Percentiles rank a stretch among this genome's conserved stretches.
phyloP scores from a whole-genome alignment of 345 rosid species.

The Pelargonium nanum region DNA sequence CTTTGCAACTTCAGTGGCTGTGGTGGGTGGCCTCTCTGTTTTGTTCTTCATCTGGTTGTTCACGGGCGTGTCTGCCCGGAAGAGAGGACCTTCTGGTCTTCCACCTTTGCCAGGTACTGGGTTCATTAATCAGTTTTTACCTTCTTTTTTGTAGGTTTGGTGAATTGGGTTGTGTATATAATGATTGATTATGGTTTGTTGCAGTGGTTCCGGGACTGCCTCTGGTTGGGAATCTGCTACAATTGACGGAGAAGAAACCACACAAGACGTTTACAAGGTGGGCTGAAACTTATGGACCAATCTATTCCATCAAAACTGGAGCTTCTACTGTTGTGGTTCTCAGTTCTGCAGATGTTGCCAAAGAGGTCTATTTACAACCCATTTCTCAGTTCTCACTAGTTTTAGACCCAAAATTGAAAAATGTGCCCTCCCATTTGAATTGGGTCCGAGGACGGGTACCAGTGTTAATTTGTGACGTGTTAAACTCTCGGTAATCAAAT shows the following conservation, averaged over 20 bases:
- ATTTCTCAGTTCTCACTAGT: background rate
- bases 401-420: background rate
- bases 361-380: no score
- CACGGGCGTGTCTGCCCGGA: slow-evolving; percentile 17
- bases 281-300: slow-evolving; percentile 76
- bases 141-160: background rate
- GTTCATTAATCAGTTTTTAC: background rate
- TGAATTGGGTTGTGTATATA: no score
- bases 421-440: no score
- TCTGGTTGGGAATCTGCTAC: slow-evolving; percentile 70
- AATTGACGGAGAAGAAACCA: slow-evolving; percentile 85
- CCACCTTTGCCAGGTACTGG: slow-evolving; percentile 54
- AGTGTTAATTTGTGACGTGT: no score
- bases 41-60: slow-evolving; percentile 29
- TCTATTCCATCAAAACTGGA: slow-evolving; percentile 69
- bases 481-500: no score
- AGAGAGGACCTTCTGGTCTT: slow-evolving; percentile 26
- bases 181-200: slow-evolving; percentile 7
- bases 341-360: slow-evolving; percentile 51
- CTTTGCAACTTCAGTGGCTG: slow-evolving; percentile 30
- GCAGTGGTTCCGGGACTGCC: slow-evolving; percentile 80
- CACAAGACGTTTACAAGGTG: slow-evolving; percentile 64
- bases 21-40: slow-evolving; percentile 25
- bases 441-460: no score
- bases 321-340: slow-evolving; percentile 57